Evolutionary conservation across 2,329 filamentous ascomycete genomes (phyloP).

Genomic region (Keithomyces neogunnii): DNA sequence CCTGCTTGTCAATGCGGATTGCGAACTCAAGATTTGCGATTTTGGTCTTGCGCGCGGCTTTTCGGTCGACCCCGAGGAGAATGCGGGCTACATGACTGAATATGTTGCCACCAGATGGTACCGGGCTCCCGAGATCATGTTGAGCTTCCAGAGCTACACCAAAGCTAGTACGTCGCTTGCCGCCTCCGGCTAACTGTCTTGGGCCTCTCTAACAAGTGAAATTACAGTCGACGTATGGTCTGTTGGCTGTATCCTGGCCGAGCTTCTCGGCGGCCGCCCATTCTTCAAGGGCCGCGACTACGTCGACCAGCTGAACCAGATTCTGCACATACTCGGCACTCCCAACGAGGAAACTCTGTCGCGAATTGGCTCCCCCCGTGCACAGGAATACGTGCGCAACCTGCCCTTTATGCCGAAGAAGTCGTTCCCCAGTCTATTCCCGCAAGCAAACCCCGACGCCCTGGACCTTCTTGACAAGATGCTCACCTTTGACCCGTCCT

Average conservation of each 20-base stretch:
- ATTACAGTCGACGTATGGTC: slow-evolving; percentile 92
- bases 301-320: slow-evolving; percentile 98
- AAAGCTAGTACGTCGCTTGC: slow-evolving; percentile 80
- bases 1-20: slow-evolving; percentile 95
- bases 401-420: slow-evolving; percentile 92
- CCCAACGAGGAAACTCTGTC: slow-evolving; percentile 91
- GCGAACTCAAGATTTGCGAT: slow-evolving; percentile 98
- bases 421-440: slow-evolving; percentile 80
- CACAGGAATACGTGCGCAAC: slow-evolving; percentile 97
- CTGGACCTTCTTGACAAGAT: slow-evolving; percentile 93
- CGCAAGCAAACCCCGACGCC: slow-evolving; percentile 89
- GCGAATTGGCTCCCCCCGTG: slow-evolving; percentile 88
- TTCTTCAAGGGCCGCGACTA: slow-evolving; percentile 99
- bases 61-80: slow-evolving; percentile 94
- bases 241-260: slow-evolving; percentile 93
- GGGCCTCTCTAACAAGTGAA: not conserved
- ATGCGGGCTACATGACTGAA: slow-evolving; percentile 99
- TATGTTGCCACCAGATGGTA: slow-evolving; percentile 98
- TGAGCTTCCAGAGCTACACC: slow-evolving; percentile 99
- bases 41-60: slow-evolving; percentile 95
- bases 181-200: too few species aligned
- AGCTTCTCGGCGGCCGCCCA: slow-evolving; percentile 87
- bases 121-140: slow-evolving; percentile 92
- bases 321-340: slow-evolving; percentile 93
- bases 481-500: slow-evolving; percentile 92